phyloP scores from a whole-genome alignment of 139 green algal species.

The Picochlorum sp. region DNA sequence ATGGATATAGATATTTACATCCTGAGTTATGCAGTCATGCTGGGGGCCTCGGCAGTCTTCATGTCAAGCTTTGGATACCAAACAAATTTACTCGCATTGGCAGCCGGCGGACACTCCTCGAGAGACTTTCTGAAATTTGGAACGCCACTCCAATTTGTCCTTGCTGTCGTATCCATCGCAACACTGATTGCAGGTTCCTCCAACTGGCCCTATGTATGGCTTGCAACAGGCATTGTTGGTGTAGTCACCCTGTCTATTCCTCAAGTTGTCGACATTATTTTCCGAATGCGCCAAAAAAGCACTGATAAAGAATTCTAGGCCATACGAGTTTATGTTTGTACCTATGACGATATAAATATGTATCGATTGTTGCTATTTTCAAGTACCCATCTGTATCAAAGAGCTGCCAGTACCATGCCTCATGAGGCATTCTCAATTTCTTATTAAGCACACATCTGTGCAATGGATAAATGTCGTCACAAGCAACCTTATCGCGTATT shows the following conservation, averaged over 20 bases:
- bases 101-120: conserved; percentile 47
- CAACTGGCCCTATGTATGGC: conserved; percentile 22
- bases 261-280: conserved; percentile 11
- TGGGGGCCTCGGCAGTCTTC: conserved; percentile 51
- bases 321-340: too few species aligned
- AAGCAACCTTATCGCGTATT: too few species aligned
- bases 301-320: too few species aligned
- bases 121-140: conserved; percentile 45
- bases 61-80: conserved; percentile 61
- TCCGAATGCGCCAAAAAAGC: not conserved
- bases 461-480: too few species aligned
- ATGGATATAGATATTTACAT: conserved; percentile 33
- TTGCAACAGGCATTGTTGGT: conserved; percentile 19
- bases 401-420: too few species aligned
- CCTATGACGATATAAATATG: too few species aligned
- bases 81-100: conserved; percentile 66
- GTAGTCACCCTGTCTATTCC: conserved; percentile 12
- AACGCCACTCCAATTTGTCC: conserved; percentile 25
- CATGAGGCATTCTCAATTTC: too few species aligned
- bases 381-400: too few species aligned
- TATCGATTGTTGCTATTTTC: too few species aligned
- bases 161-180: conserved; percentile 25
- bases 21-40: conserved; percentile 35
- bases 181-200: conserved; percentile 3
- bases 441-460: too few species aligned